These are phyloP conservation scores for Magnolia sinica DNA, from an alignment of 164 flowering plant species.

Conservation along the genomic window DNA sequence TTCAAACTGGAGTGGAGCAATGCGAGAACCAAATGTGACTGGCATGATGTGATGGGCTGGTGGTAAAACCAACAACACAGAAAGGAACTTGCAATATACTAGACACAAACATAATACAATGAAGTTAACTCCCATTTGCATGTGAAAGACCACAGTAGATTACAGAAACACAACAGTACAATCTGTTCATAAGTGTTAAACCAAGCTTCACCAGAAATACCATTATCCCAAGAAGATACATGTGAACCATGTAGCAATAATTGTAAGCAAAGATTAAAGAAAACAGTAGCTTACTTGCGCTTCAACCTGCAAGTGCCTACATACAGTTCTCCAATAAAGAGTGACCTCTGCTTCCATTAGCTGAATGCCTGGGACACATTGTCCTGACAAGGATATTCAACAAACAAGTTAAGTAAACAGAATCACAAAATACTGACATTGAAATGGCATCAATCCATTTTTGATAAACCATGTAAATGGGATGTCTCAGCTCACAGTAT, in stretches of 20 bases:
- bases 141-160: background rate
- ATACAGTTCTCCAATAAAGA: slow-evolving; percentile 77
- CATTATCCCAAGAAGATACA: background rate
- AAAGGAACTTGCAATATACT: background rate
- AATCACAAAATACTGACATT: background rate
- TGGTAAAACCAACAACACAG: background rate
- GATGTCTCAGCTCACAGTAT: background rate
- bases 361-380: slow-evolving; percentile 28
- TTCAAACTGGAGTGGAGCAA: background rate
- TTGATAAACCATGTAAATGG: background rate
- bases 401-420: background rate
- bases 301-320: slow-evolving; percentile 65
- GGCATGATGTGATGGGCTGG: background rate
- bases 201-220: background rate
- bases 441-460: background rate
- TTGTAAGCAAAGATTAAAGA: background rate
- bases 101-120: background rate
- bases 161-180: background rate
- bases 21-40: background rate
- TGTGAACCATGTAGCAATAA: background rate
- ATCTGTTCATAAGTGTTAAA: background rate
- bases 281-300: slow-evolving; percentile 65
- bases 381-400: slow-evolving; percentile 18
- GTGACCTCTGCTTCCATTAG: slow-evolving; percentile 89
- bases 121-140: background rate